Evolutionary conservation across 305 asterid genomes (phyloP), one percentile per base, ranked within the genome.

Genomic region (Solanum hybrid): DNA sequence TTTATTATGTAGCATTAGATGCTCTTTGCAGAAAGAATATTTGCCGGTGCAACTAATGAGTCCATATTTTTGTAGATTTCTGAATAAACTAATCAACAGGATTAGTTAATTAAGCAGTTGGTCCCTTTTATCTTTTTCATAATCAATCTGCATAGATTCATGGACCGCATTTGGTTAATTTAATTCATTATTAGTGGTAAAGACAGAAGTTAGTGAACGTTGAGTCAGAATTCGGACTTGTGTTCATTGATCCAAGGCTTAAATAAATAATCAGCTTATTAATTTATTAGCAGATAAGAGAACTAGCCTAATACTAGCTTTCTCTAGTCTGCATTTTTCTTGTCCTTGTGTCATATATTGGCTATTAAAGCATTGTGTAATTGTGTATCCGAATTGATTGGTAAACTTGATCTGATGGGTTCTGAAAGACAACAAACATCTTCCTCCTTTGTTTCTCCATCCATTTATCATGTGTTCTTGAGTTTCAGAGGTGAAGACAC

Each of bases 401-500:
- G 15, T 82, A 4, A 39, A 39, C 70, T 82, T 82, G 72, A 82
- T 82, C 72, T 39, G 36, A 82, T 82, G 87, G 70, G 37, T 82
- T 82, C 70, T 39, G 87, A 82, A 82, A 39, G 8, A 81, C 36
- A 4, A 82, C 15, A 26, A 26, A 26, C 72, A 26, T 82, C 37
- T 10, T 80, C 86, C 72, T 82, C 87, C 0, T 29, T 83, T 83
- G 88, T 83, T 83, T 83, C 10, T 45, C 89, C 45, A 32, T 37
- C 76, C 51, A 13, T 39, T 37, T 91, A 91, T 86, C 88, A 91
- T 41, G 93, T 90, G 26, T 88, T 82, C 89, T 68, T 90, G 90
- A 90, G 90, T 86, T 91, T 84, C 57, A 88, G 91, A 20, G 91
- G 91, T 15, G 31, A 79, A 89, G 88, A 89, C 88, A 89, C 80